These are phyloP conservation scores for Bondarzewia mesenterica DNA, from an alignment of 1,284 basidiomycete species.

Conservation along the genomic window DNA sequence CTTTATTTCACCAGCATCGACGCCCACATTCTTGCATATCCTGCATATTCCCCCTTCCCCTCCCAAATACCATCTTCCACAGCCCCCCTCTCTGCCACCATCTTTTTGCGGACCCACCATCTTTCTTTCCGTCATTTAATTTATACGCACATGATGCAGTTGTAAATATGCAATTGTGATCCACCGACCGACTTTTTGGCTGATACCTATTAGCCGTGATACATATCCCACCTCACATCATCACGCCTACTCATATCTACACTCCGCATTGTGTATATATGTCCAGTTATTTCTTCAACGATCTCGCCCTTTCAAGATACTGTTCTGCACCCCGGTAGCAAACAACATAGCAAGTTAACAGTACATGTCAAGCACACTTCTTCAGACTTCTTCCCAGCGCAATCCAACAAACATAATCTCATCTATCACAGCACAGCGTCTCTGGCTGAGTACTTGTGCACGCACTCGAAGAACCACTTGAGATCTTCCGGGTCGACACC, in stretches of 20 bases:
- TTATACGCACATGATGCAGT: too few species aligned
- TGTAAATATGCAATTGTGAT: too few species aligned
- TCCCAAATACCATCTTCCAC: neutral
- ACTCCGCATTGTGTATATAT: slow-evolving; percentile 1
- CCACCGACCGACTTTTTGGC: neutral
- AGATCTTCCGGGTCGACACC: slow-evolving; percentile 90
- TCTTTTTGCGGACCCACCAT: too few species aligned
- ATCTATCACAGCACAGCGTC: slow-evolving; percentile 10
- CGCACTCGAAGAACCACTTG: slow-evolving; percentile 84
- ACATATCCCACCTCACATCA: too few species aligned
- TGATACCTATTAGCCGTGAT: slow-evolving; percentile 10
- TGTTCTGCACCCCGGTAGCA: too few species aligned
- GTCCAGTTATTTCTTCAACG: neutral
- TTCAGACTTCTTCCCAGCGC: too few species aligned
- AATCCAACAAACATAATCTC: too few species aligned
- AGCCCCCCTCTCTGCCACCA: slow-evolving; percentile 1
- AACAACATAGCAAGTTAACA: too few species aligned
- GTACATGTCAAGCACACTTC: too few species aligned
- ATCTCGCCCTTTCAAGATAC: neutral
- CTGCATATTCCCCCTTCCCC: slow-evolving; percentile 1
- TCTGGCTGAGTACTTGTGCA: slow-evolving; percentile 71
- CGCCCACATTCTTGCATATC: neutral
- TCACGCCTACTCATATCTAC: slow-evolving; percentile 10
- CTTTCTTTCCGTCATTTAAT: neutral
- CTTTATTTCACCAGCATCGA: neutral